phyloP scores from a whole-genome alignment of 768 basidiomycete genomes.

The Phaeotremella skinneri region DNA sequence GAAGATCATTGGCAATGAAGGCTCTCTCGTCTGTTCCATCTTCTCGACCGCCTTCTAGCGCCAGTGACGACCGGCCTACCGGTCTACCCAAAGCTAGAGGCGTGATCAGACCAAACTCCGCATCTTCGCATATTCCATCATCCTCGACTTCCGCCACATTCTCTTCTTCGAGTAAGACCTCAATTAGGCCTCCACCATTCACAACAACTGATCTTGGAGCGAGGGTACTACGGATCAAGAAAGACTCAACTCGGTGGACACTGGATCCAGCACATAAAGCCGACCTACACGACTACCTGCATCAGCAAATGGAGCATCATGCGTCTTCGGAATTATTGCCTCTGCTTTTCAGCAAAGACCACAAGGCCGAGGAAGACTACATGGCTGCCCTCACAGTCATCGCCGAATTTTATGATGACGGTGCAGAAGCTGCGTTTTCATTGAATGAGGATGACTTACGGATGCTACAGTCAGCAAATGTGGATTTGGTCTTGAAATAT shows the following conservation, averaged over 20 bases:
- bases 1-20: conserved; percentile 43
- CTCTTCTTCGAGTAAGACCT: conserved; percentile 5
- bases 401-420: conserved; percentile 69
- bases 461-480: conserved; percentile 73
- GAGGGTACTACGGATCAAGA: conserved; percentile 65
- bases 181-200: conserved; percentile 52
- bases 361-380: conserved; percentile 90
- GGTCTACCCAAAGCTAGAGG: conserved; percentile 34
- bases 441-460: conserved; percentile 58
- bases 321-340: conserved; percentile 70
- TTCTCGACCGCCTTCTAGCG: conserved; percentile 49
- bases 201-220: conserved; percentile 61
- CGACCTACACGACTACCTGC: conserved; percentile 79
- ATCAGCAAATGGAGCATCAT: conserved; percentile 87
- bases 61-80: conserved; percentile 45
- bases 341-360: conserved; percentile 89
- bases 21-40: conserved; percentile 35
- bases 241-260: conserved; percentile 74
- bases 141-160: conserved; percentile 29
- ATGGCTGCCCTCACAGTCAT: conserved; percentile 71
- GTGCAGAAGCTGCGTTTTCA: conserved; percentile 60
- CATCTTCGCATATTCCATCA: conserved; percentile 57
- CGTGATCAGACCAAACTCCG: conserved; percentile 54
- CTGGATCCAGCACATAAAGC: conserved; percentile 79
- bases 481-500: conserved; percentile 91